Evolutionary conservation across 208 protist species (phyloP).

Genomic region (Strigomonas galati): DNA sequence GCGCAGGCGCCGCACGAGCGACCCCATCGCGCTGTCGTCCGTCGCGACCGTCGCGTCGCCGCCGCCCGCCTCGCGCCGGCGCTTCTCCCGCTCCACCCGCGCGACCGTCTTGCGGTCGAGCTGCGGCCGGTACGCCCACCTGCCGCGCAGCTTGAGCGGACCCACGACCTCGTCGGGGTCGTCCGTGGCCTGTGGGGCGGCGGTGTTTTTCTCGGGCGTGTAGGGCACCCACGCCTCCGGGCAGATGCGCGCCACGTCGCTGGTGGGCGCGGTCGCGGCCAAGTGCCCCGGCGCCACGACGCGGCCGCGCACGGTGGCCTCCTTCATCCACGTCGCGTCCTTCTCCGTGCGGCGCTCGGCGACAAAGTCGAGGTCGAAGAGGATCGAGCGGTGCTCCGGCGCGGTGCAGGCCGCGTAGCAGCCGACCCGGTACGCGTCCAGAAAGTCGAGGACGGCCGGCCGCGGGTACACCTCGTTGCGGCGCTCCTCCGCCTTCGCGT

Average conservation of each 20-base stretch:
- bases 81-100: slow-evolving; percentile 47
- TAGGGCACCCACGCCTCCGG: slow-evolving; percentile 19
- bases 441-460: slow-evolving; percentile 33
- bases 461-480: slow-evolving; percentile 47
- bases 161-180: slow-evolving; percentile 65
- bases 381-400: slow-evolving; percentile 41
- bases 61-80: slow-evolving; percentile 24
- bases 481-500: slow-evolving; percentile 51
- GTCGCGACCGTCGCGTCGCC: slow-evolving; percentile 14
- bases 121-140: slow-evolving; percentile 57
- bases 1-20: slow-evolving; percentile 38
- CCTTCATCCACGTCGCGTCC: slow-evolving; percentile 42
- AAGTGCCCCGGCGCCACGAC: too few relatives aligned
- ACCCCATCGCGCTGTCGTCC: slow-evolving; percentile 30
- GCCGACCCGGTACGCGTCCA: slow-evolving; percentile 70
- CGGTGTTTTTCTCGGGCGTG: slow-evolving; percentile 14
- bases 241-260: neutral
- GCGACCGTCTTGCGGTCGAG: slow-evolving; percentile 50
- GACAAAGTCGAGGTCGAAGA: slow-evolving; percentile 49
- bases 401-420: slow-evolving; percentile 60
- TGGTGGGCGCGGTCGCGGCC: slow-evolving; percentile 1
- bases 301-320: slow-evolving; percentile 19
- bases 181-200: slow-evolving; percentile 19
- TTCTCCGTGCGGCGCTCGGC: slow-evolving; percentile 49
- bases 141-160: slow-evolving; percentile 47